Base-by-base conservation (phyloP, 169 alveolate genomes). In the Babesia caballi region DNA sequence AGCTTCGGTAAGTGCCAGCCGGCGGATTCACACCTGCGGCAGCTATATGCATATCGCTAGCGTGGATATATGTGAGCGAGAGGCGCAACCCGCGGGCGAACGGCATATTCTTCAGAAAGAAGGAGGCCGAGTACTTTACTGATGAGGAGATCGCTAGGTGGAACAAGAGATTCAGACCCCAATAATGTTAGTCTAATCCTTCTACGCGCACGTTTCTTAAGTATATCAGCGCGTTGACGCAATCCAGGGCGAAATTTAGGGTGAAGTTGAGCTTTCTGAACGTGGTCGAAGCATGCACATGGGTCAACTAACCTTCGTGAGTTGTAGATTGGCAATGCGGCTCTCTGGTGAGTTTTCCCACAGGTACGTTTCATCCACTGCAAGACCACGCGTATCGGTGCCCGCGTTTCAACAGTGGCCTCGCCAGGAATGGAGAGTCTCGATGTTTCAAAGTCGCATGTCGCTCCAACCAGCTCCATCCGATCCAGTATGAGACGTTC, bases 51-150 rank as follows among this genome's bases (percentile, higher is more conserved):
- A 67, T 80, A 17, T 58, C 88, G 0, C 33, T 60, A 41, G 54
- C 40, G 17, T 80, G 88, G 88, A 80, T 80, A 21, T 80, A 80
- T 38, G 32, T 27, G n/a, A 61, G 81, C 51, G 88, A 80, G 40
- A 80, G 70, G 76, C 11, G 32, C 23, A 68, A 80, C n/a, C 88
- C 88, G 2, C 27, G 60, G n/a, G 47, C 57, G 23, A 68, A 59
- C 41, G 88, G 88, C 15, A 59, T 80, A 17, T 80, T 80, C 40
- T 80, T 80, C 44, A 40, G 60, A 47, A 73, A 69, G 30, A 80
- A 70, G 33, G 66, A 66, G 12, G 83, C 83, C 3, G 66, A 35
- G 46, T 14, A 19, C 5, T 70, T 80, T 28, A 28, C 74, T n/a
- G 66, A 60, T 8, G 52, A 68, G 19, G 88, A 80, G 41, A 60